Conservation (phyloP, 2,329 filamentous ascomycete genomes). For the Alternaria consortialis region DNA sequence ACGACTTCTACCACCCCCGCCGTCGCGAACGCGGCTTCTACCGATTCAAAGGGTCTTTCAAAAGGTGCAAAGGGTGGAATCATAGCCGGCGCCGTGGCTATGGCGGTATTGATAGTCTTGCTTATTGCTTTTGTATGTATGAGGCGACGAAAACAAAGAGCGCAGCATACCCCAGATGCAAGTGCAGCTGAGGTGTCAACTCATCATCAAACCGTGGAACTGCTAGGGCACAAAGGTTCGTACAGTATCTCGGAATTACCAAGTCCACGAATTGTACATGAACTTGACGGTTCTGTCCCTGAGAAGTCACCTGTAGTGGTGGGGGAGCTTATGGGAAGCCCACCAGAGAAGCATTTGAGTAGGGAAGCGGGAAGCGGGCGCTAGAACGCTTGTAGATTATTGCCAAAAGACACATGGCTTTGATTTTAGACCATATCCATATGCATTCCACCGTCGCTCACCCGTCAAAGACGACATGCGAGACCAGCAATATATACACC, state of each 20-base stretch:
- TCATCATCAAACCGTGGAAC: background rate
- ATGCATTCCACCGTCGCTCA: background rate
- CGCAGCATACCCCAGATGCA: background rate
- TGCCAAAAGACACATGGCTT: background rate
- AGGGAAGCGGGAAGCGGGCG: background rate
- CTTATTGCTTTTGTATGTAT: background rate
- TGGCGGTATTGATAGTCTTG: background rate
- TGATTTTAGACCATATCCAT: too few species aligned
- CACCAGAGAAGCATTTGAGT: background rate
- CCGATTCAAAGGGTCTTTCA: background rate
- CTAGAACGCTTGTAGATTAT: background rate
- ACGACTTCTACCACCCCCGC: background rate
- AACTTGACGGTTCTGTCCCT: background rate
- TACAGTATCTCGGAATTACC: conserved; percentile 1
- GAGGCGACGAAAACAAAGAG: conserved; percentile 1
- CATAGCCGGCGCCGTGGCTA: background rate
- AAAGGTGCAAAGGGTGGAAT: background rate
- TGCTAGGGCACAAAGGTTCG: background rate
- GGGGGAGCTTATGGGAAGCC: background rate
- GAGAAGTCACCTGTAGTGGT: background rate
- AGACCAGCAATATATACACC: background rate
- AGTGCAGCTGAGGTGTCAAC: background rate
- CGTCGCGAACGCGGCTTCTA: background rate
- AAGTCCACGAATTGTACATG: background rate
- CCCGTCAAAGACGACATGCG: background rate